Conservation (phyloP, 176 grass and related monocot species). For the Zea luxurians region DNA sequence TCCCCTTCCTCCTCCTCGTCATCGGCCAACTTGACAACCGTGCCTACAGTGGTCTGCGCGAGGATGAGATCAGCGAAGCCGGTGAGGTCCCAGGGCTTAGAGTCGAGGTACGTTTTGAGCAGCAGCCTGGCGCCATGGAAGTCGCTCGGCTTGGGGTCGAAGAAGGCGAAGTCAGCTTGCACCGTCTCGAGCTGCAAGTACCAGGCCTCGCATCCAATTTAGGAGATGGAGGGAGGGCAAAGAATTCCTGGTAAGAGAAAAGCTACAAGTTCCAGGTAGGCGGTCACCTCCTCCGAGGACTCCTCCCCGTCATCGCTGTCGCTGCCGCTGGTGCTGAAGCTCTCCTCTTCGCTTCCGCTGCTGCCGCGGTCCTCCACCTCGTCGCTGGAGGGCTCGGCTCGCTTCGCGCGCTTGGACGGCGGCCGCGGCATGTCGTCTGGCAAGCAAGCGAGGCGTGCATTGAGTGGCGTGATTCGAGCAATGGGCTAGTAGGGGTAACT, state of each 20-base stretch:
- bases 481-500: not conserved
- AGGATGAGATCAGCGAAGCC: constrained; percentile 88
- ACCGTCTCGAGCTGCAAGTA: constrained; percentile 43
- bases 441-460: not conserved
- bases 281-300: constrained; percentile 36
- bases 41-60: constrained; percentile 78
- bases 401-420: constrained; percentile 43
- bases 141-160: constrained; percentile 77
- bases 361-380: constrained; percentile 19
- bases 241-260: not conserved
- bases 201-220: not conserved
- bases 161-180: constrained; percentile 94
- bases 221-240: not conserved
- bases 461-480: not conserved
- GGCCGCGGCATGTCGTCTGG: constrained; percentile 31
- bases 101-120: constrained; percentile 70
- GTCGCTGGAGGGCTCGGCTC: constrained; percentile 28
- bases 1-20: constrained; percentile 40
- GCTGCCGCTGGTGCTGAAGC: constrained; percentile 23
- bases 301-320: not conserved
- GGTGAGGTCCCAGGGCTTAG: constrained; percentile 77
- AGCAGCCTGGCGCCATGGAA: constrained; percentile 81
- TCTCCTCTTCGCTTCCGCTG: constrained; percentile 25
- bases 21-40: constrained; percentile 78
- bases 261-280: not conserved